Evolutionary conservation across 495 filamentous ascomycete species (phyloP).

Genomic region (Aspergillus avenaceus): DNA sequence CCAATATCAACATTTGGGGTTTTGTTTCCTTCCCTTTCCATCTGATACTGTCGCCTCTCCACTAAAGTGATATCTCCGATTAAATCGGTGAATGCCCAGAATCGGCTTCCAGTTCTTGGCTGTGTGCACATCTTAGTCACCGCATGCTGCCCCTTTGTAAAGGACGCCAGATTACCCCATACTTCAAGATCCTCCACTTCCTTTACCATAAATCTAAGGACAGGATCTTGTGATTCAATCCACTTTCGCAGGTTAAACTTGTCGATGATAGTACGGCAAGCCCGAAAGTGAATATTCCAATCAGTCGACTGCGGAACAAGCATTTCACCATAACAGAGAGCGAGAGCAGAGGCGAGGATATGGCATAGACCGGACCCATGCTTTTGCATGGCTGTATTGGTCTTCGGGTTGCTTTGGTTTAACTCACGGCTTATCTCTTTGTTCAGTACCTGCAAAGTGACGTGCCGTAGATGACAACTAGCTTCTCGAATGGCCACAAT

Average conservation of each 20-base stretch:
- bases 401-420: not conserved
- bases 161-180: conserved; percentile 8
- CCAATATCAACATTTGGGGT: conserved; percentile 3
- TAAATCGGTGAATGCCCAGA: conserved; percentile 14
- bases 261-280: conserved; percentile 16
- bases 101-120: not conserved
- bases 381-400: not conserved
- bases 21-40: not conserved
- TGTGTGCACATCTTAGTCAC: not conserved
- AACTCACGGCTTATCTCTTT: conserved; percentile 8
- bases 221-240: not conserved
- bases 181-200: conserved; percentile 17
- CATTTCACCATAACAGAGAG: conserved; percentile 16
- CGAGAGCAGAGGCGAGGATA: conserved; percentile 12
- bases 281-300: conserved; percentile 16
- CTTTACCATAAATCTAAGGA: conserved; percentile 12
- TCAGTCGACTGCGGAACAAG: conserved; percentile 13
- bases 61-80: conserved; percentile 11
- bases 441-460: conserved; percentile 7
- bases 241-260: conserved; percentile 2
- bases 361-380: conserved; percentile 1
- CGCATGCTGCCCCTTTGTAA: not conserved
- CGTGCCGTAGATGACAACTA: conserved; percentile 8
- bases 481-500: not conserved
- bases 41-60: conserved; percentile 5